A percentile compares a stretch with the other conserved stretches of the same genome.
Conservation (phyloP, 2,329 filamentous ascomycete genomes). For the Aaosphaeria arxii region DNA sequence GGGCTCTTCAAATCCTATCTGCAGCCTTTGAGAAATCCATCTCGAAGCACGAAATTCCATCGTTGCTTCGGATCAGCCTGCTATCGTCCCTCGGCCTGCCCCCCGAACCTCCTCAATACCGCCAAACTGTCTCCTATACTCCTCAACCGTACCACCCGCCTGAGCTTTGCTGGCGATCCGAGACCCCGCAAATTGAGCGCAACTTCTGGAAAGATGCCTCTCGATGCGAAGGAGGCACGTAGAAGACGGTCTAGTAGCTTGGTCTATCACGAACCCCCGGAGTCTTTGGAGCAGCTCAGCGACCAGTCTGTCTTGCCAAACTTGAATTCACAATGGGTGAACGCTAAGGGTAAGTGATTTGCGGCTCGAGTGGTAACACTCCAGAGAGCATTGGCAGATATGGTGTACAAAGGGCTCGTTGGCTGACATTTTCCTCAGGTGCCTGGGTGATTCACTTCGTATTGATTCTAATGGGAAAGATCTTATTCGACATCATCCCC, state of each 20-base stretch:
- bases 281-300: constrained; percentile 96
- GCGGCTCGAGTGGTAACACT: background rate
- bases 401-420: too few relatives aligned
- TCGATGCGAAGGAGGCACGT: constrained; percentile 59
- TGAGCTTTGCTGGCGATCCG: constrained; percentile 84
- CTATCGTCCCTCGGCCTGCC: constrained; percentile 1
- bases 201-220: constrained; percentile 30
- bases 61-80: background rate
- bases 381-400: too few relatives aligned
- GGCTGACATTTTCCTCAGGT: constrained; percentile 52
- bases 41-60: constrained; percentile 3
- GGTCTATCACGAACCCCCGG: constrained; percentile 94
- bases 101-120: constrained; percentile 57
- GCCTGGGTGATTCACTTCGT: constrained; percentile 98
- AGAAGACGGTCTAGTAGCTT: constrained; percentile 96
- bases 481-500: constrained; percentile 94
- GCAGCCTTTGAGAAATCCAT: constrained; percentile 2
- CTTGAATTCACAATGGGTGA: constrained; percentile 97
- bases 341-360: constrained; percentile 80
- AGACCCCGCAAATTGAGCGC: constrained; percentile 43
- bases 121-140: constrained; percentile 95
- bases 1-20: constrained; percentile 7
- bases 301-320: constrained; percentile 95
- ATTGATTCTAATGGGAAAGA: constrained; percentile 86
- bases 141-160: constrained; percentile 70